Percentiles rank a stretch among this genome's conserved stretches.
Conservation (phyloP, 441 rosid species). For the Kokia cookei region DNA sequence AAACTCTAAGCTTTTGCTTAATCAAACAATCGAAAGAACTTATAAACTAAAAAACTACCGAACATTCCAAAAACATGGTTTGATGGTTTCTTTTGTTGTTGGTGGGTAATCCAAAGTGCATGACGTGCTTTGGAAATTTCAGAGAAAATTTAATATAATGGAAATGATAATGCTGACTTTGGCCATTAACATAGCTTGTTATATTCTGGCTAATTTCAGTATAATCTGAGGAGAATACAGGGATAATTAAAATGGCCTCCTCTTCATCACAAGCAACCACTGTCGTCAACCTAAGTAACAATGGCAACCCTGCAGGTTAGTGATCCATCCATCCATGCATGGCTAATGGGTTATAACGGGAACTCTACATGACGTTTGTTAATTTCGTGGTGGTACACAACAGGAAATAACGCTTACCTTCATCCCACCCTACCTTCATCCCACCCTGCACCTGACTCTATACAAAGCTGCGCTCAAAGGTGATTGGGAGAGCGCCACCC, state of each 20-base stretch:
- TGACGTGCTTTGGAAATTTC: background rate
- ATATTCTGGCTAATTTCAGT: background rate
- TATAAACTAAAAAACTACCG: background rate
- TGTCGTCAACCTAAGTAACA: background rate
- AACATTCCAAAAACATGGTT: background rate
- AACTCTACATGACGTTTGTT: background rate
- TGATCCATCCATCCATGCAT: no score
- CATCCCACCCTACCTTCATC: background rate
- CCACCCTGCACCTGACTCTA: background rate
- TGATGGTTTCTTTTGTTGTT: background rate
- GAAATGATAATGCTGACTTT: background rate
- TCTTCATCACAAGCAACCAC: background rate
- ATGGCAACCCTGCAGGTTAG: background rate
- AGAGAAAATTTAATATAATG: background rate
- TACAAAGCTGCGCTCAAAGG: conserved; percentile 1
- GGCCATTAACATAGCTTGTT: background rate
- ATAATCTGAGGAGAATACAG: background rate
- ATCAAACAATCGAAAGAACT: no score
- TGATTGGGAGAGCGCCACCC: background rate
- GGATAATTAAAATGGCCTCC: background rate
- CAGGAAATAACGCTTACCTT: background rate
- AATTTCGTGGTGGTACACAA: background rate
- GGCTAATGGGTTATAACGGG: background rate
- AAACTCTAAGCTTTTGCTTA: no score
- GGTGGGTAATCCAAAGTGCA: background rate